These are phyloP conservation scores for Vitis riparia DNA, from an alignment of 164 flowering plant genomes.

Conservation along the genomic window DNA sequence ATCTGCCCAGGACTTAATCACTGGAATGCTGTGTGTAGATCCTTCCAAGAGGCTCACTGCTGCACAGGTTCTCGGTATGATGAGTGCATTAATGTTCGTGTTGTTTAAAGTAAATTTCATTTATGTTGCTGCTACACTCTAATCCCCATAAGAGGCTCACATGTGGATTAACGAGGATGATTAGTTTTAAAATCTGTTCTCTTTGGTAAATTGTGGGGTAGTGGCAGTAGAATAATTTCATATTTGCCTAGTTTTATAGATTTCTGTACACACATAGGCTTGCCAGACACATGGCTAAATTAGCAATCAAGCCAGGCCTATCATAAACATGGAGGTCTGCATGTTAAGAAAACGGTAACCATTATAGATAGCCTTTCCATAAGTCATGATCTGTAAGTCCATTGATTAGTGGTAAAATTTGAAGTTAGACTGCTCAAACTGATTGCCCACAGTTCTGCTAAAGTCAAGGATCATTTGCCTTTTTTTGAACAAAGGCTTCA, in stretches of 20 bases:
- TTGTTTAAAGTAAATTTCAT: background rate
- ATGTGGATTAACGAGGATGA: background rate
- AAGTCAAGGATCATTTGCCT: background rate
- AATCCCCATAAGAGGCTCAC: background rate
- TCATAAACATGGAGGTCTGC: no score
- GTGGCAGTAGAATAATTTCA: background rate
- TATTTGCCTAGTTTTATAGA: background rate
- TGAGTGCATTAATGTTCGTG: background rate
- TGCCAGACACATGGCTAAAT: no score
- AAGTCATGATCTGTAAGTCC: no score
- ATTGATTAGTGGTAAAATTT: no score
- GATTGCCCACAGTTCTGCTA: background rate
- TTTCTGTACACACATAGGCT: no score
- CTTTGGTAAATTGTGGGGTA: background rate
- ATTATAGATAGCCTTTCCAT: no score
- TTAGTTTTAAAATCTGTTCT: background rate
- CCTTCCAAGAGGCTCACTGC: constrained; percentile 67
- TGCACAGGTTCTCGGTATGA: constrained; percentile 68
- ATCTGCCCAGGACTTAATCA: constrained; percentile 69
- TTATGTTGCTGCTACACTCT: background rate
- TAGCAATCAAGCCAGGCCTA: no score
- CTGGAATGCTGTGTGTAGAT: constrained; percentile 70
- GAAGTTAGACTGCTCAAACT: background rate
- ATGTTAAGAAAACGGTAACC: no score
- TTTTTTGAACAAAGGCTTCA: background rate